Base-by-base conservation (phyloP, 345 rosid species). In the Viola odorata region DNA sequence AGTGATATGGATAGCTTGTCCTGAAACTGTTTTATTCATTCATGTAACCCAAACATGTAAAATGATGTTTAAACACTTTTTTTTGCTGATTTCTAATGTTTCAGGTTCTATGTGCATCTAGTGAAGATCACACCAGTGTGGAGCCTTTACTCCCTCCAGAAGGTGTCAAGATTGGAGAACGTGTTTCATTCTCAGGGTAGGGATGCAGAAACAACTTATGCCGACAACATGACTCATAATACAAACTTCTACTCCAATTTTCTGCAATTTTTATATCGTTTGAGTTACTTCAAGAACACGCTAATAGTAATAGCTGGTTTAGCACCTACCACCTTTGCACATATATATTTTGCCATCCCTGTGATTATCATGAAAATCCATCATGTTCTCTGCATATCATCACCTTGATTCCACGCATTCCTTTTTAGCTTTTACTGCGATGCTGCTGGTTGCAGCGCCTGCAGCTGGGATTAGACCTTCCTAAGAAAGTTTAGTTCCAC, bases 31-130 rank as follows among this genome's bases (percentile, higher is more conserved):
- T 23, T 0, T 23, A 23, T 23, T 23, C 32, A 23, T 23, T 23
- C 32, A 23, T 23, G 32, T 23, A 23, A 23, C 2, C 32, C 32
- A 23, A 23, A 23, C 32, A 23, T 23, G 32, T 23, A 23, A 23
- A 23, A 0, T 23, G 32, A 23, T 23, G 32, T 2, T 23, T 23
- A 23, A 23, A 23, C 32, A 23, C 32, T 23, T 23, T 23, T 23
- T 23, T 23, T 2, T 70, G 44, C 41, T 54, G 62, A 51, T 69
- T 69, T 23, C 37, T 50, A 16, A 56, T 36, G 58, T 66, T 41
- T 57, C 83, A 94, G 97, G 95, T 94, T 49, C 89, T 88, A 8
- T 94, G 95, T 76, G 95, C 99, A 74, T 90, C 97, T 41, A 88
- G 53, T 54, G 91, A 84, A 74, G 97, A 90, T 67, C 97, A 89